A percentile compares a stretch with the other conserved stretches of the same genome.
Evolutionary conservation across 331 rosid species (phyloP).

Genomic region (Pyracantha coccinea): DNA sequence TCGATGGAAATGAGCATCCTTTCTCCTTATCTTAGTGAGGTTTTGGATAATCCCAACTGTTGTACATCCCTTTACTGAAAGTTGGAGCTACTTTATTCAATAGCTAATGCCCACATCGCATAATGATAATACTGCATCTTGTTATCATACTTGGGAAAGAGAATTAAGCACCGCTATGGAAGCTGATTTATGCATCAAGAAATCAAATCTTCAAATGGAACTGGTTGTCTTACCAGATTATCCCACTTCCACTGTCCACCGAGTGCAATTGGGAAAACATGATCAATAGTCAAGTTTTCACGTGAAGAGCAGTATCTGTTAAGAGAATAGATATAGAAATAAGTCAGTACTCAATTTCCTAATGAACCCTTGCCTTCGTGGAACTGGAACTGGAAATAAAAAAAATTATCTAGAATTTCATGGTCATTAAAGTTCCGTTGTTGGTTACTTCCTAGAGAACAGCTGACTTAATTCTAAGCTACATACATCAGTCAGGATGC

Average conservation of each 20-base stretch:
- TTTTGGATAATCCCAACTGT: not conserved
- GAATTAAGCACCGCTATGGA: not conserved
- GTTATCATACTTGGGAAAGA: not conserved
- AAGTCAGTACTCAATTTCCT: not conserved
- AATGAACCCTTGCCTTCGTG: not conserved
- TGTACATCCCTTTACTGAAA: not conserved
- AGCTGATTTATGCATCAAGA: not conserved
- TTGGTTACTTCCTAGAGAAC: not conserved
- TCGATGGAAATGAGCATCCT: not conserved
- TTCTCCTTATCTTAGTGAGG: not conserved
- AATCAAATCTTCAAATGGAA: not conserved
- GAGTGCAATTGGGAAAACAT: slow-evolving; percentile 60
- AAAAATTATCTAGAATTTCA: not conserved
- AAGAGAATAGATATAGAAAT: slow-evolving; percentile 8
- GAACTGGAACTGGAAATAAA: not conserved
- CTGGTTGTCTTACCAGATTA: slow-evolving; percentile 52
- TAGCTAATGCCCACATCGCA: not conserved
- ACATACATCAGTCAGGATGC: not conserved
- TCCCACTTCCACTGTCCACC: slow-evolving; percentile 99
- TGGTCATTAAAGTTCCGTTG: not conserved
- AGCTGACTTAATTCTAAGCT: not conserved
- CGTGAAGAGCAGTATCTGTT: slow-evolving; percentile 79
- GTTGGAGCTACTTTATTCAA: not conserved
- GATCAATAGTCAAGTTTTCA: slow-evolving; percentile 92
- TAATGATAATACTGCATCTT: no score